These are phyloP conservation scores for Globisporangium acanthophoron DNA, from an alignment of 352 stramenopile species.

Conservation along the genomic window DNA sequence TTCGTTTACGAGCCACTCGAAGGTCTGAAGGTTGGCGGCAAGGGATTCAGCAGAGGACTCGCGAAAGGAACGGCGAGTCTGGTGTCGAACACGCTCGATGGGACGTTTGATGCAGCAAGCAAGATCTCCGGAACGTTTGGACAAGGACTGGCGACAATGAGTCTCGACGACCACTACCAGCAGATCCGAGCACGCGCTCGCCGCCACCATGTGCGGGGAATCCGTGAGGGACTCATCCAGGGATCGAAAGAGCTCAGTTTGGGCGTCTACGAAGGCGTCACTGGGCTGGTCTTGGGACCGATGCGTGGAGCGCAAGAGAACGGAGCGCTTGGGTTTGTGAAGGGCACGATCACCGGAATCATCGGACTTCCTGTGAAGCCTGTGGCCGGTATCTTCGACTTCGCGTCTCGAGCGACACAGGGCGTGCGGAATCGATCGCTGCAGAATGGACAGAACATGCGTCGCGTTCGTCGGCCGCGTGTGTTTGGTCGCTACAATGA, in stretches of 20 bases:
- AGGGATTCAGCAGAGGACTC: conserved; percentile 81
- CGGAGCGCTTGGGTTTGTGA: conserved; percentile 78
- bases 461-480: conserved; percentile 65
- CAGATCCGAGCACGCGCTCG: conserved; percentile 74
- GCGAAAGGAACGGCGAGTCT: conserved; percentile 85
- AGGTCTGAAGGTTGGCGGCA: conserved; percentile 84
- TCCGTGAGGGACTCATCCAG: conserved; percentile 77
- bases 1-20: conserved; percentile 97
- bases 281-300: conserved; percentile 72
- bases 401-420: conserved; percentile 83
- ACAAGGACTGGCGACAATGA: conserved; percentile 81
- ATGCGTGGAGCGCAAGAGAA: conserved; percentile 79
- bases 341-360: conserved; percentile 82
- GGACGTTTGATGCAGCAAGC: conserved; percentile 82
- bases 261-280: conserved; percentile 80
- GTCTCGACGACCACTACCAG: conserved; percentile 85
- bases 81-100: conserved; percentile 83
- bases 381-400: conserved; percentile 86
- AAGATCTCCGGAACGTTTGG: conserved; percentile 88
- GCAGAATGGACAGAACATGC: conserved; percentile 76
- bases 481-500: conserved; percentile 89
- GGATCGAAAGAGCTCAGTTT: conserved; percentile 82
- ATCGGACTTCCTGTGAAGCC: conserved; percentile 85
- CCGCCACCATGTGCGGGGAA: conserved; percentile 69
- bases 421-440: conserved; percentile 80